Base-by-base conservation (phyloP, 257 asterid genomes). In the Phtheirospermum japonicum region DNA sequence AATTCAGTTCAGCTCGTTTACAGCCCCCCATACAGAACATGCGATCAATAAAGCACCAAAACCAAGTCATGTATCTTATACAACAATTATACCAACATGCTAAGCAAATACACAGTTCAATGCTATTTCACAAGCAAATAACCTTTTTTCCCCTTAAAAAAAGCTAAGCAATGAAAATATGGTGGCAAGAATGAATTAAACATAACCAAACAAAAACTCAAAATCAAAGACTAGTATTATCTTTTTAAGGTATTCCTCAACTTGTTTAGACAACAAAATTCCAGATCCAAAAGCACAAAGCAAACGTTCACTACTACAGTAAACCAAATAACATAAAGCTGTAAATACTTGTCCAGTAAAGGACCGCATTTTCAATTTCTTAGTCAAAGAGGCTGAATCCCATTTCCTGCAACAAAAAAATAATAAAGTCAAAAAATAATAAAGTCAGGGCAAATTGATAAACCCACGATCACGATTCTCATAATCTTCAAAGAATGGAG, bases 331-430 rank as follows among this genome's bases (percentile, higher is more conserved):
- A 46, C 23, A 46, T 3, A 46, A 46, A 46, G 10, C 1, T 18
- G 11, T 46, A 16, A 46, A 46, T 16, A 46, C 20, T 46, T 1
- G 53, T 14, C n/a, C 23, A 8, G 6, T 16, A 46, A 19, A 5
- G 18, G 26, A 16, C 26, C 9, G 18, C 7, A 16, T 6, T 46
- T 7, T 9, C 11, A 7, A 46, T 16, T 16, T 6, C 32, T 20
- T 11, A 50, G 33, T 50, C 57, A 5, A 50, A 50, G n/a, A 50
- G 57, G 9, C 57, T 20, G 57, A 50, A 50, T 9, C 57, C 57
- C 57, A 50, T 50, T n/a, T 50, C 57, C 54, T 48, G 54, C 10
- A 46, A n/a, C 9, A 17, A 8, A 18, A 2, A 18, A 48, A 48
- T 6, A 48, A 17, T 13, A 6, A 6, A 16, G 53, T 46, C 2